phyloP scores from a whole-genome alignment of 2,329 filamentous ascomycete species.

The Magnaporthiopsis poae region DNA sequence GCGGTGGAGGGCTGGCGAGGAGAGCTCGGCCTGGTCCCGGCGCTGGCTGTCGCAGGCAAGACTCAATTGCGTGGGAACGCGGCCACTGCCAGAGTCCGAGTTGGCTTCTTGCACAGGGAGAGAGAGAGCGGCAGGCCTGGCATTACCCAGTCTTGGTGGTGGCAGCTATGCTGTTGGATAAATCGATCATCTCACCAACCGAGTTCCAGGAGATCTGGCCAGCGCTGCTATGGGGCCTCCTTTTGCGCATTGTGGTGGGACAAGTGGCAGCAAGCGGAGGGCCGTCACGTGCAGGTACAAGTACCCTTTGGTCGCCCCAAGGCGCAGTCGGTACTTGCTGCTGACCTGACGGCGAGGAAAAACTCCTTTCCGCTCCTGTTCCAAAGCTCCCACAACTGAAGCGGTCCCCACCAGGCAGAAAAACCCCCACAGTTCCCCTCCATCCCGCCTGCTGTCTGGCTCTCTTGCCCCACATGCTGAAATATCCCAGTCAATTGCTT shows the following conservation, averaged over 20 bases:
- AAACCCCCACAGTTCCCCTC: background rate
- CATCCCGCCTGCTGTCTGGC: slow-evolving; percentile 4
- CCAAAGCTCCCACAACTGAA: background rate
- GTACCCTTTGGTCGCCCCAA: background rate
- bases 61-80: slow-evolving; percentile 3
- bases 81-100: background rate
- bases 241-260: slow-evolving; percentile 10
- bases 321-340: background rate
- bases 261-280: slow-evolving; percentile 8
- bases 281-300: slow-evolving; percentile 3
- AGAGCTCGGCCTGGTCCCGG: background rate
- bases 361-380: background rate
- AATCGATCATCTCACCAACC: slow-evolving; percentile 1
- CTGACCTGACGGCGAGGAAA: slow-evolving; percentile 4
- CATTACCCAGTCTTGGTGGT: slow-evolving; percentile 4
- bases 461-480: slow-evolving; percentile 1
- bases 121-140: background rate
- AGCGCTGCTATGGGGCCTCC: slow-evolving; percentile 6
- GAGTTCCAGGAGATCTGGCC: slow-evolving; percentile 8
- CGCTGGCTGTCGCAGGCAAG: background rate
- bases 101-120: slow-evolving; percentile 3
- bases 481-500: background rate
- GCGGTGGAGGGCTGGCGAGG: background rate
- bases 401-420: background rate
- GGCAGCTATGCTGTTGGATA: slow-evolving; percentile 5